Conservation (phyloP, 2,329 filamentous ascomycete species). For the Pseudogymnoascus sp. region DNA sequence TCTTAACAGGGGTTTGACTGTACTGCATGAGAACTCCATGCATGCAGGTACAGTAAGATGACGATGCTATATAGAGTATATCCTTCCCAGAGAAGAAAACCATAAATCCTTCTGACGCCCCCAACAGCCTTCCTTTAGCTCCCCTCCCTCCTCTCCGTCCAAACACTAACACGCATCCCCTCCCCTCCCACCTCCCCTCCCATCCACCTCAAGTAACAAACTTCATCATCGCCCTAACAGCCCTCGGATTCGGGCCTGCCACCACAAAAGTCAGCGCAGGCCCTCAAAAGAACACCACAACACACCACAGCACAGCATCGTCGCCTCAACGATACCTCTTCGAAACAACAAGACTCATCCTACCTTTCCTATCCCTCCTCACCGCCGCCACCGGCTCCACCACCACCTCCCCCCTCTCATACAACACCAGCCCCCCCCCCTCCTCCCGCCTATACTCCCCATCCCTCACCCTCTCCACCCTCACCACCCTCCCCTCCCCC, state of each 20-base stretch:
- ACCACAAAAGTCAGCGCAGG: constrained; percentile 18
- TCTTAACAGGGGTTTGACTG: too few species aligned
- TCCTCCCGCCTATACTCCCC: constrained; percentile 50
- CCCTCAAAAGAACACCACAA: constrained; percentile 20
- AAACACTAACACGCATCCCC: neutral
- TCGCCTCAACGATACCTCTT: constrained; percentile 49
- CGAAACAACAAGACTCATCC: constrained; percentile 77
- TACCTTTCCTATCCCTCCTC: constrained; percentile 77
- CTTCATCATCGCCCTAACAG: constrained; percentile 62
- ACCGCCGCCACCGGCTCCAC: constrained; percentile 46
- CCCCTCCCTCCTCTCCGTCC: neutral
- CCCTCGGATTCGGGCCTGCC: constrained; percentile 53
- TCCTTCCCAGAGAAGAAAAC: too few species aligned
- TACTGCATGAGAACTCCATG: too few species aligned
- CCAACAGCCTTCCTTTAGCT: neutral
- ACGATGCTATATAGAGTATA: too few species aligned
- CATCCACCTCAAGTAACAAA: constrained; percentile 49
- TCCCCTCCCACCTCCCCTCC: neutral
- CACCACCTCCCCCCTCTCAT: constrained; percentile 49
- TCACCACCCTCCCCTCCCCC: constrained; percentile 49
- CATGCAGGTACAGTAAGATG: too few species aligned
- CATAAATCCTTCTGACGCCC: too few species aligned
- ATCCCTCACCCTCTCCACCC: constrained; percentile 66
- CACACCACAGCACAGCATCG: constrained; percentile 17
- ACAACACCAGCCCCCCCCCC: constrained; percentile 49